phyloP scores from a whole-genome alignment of 306 rosid species.

The Oxytropis ochrocephala region DNA sequence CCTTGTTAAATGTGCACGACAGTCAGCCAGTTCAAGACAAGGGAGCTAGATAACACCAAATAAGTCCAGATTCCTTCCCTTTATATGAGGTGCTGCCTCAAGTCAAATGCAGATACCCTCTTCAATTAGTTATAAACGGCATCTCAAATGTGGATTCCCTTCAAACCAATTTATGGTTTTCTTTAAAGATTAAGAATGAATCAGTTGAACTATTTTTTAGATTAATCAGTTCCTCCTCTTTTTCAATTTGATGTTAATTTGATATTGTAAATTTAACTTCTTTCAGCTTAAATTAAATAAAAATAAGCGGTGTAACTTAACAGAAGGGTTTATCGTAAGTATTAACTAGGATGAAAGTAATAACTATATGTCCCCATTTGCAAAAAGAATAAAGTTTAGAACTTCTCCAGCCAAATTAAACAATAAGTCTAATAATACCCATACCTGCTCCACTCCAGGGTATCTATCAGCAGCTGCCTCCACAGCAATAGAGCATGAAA shows the following conservation, averaged over 20 bases:
- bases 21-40: not conserved
- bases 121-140: not conserved
- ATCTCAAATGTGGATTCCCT: not conserved
- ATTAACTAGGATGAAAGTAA: not conserved
- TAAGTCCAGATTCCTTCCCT: not conserved
- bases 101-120: not conserved
- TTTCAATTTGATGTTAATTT: not conserved
- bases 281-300: not conserved
- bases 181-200: not conserved
- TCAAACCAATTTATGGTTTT: not conserved
- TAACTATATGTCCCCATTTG: not conserved
- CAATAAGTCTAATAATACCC: not conserved
- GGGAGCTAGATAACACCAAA: not conserved
- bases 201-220: not conserved
- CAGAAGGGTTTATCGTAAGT: not conserved
- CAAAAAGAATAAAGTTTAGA: not conserved
- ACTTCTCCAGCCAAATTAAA: not conserved
- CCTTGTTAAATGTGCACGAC: not conserved
- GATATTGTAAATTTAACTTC: not conserved
- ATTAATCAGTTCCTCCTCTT: not conserved
- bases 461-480: conserved; percentile 88
- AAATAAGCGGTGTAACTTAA: not conserved
- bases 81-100: not conserved
- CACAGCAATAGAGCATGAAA: conserved; percentile 78
- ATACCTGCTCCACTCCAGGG: conserved; percentile 96